A percentile compares a stretch with the other conserved stretches of the same genome.
Conservation (phyloP, 306 rosid genomes). For the Begonia fuchsioides region DNA sequence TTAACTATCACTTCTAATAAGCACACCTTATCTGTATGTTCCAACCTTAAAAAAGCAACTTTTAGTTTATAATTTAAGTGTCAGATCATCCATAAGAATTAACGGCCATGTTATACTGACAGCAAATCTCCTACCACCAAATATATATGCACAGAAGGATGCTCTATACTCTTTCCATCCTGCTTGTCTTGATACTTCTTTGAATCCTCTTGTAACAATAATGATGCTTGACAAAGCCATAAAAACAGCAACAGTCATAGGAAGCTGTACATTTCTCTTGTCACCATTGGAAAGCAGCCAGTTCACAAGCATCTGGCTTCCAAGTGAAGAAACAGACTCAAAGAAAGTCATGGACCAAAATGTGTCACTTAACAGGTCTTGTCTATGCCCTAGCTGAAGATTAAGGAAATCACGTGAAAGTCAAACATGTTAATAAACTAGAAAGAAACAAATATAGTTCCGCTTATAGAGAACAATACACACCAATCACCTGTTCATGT, state of each 20-base stretch:
- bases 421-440: constrained; percentile 4
- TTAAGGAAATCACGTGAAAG: neutral
- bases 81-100: no score
- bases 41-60: no score
- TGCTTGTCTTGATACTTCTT: constrained; percentile 32
- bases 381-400: constrained; percentile 79
- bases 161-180: constrained; percentile 49
- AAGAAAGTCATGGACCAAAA: constrained; percentile 87
- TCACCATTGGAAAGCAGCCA: constrained; percentile 47
- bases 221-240: constrained; percentile 46
- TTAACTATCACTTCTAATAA: no score
- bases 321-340: constrained; percentile 68
- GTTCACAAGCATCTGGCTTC: constrained; percentile 78
- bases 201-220: constrained; percentile 48
- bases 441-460: constrained; percentile 8
- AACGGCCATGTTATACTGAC: no score
- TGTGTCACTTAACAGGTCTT: constrained; percentile 63
- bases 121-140: constrained; percentile 46
- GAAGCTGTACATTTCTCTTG: constrained; percentile 24
- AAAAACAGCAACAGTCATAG: constrained; percentile 39
- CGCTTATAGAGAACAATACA: constrained; percentile 6
- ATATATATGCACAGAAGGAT: constrained; percentile 43
- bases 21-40: no score
- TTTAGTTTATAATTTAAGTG: no score
- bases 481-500: constrained; percentile 60